Evolutionary conservation across 345 rosid species (phyloP), one percentile per base, ranked within the genome.

Genomic region (Dimocarpus longan): DNA sequence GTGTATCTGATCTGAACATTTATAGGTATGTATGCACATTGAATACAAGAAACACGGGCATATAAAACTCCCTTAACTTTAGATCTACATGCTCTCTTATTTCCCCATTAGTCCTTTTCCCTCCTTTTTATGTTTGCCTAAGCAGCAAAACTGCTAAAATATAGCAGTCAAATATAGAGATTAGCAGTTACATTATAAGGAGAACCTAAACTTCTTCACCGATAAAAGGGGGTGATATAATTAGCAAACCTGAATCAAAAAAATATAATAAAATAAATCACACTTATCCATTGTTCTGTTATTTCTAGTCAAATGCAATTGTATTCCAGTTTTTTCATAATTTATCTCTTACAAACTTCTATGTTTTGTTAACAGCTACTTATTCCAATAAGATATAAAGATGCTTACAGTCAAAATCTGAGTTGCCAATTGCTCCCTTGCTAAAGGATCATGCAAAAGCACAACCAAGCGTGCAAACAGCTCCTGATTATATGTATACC

Each of bases 371-470:
- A 24, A 22, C 11, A 15, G 18, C 24, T 28, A 56, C 64, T 6
- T 4, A 26, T 8, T 8, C 6, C 11, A 78, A 48, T 52, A 56
- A 80, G 62, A 32, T 48, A 63, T 13, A 78, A 10, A 54, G 72
- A 72, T 68, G 78, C 97, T 85, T 89, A 93, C 99, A 9, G 92
- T 85, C 90, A 95, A 87, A 88, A 93, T 92, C 65, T 95, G 97
- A 87, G 96, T 86, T 32, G 97, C 93, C 82, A 87, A 85, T 83
- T 93, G 98, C 85, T 90, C 93, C 88, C 93, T 88, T 42, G 93
- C 97, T 67, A 93, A 86, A 83, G 99, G 99, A 80, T 95, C 89
- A 82, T 95, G 99, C 89, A 95, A 85, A 79, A 95, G 97, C 86
- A 95, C 98, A 85, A 95, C 82, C 78, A 95, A 87, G 72, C 99